Evolutionary conservation across 257 asterid genomes (phyloP), one percentile per base, ranked within the genome.

Genomic region (Echites panduratus): DNA sequence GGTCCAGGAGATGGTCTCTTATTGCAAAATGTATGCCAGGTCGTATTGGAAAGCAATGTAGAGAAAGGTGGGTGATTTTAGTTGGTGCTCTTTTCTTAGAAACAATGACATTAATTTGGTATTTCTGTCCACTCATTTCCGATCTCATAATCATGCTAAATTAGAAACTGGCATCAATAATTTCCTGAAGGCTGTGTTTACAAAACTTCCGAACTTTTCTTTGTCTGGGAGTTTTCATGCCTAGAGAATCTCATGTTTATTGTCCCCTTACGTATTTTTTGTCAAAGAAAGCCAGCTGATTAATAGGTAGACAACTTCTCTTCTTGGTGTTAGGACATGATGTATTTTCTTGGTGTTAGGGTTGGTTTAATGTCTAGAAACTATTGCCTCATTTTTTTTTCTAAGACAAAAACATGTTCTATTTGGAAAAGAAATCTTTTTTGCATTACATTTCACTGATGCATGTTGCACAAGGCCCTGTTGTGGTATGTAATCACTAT

Each of bases 31-130:
- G 32, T 72, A 73, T 92, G 81, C 90, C 84, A 54, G 98, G 98
- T 76, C 96, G 96, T 68, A 92, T 85, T 70, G 98, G 98, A 66
- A 92, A 92, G 89, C 98, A 92, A 71, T 92, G 96, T 76, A 82
- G 98, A 20, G 96, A 92, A 84, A 92, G 96, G 96, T 91, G 69
- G 80, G 80, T 62, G 67, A 70, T 63, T 19, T 68, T 58, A 66
- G 38, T 64, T 73, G 50, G 50, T 44, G 44, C 57, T 43, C 73
- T 68, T 70, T 56, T 32, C 7, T 4, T 0, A 19, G 2, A 24
- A 40, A 13, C 27, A 38, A 56, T 48, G 66, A 53, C 72, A 17
- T 40, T 14, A 32, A 41, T 70, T 32, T 49, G 71, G 63, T 2
- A 12, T 49, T 70, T 50, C 14, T 26, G 16, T 48, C 45, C 62